Percentiles rank a stretch among this genome's conserved stretches.
Evolutionary conservation across 2,329 filamentous ascomycete species (phyloP).

Genomic region (Tolypocladium ophioglossoides): DNA sequence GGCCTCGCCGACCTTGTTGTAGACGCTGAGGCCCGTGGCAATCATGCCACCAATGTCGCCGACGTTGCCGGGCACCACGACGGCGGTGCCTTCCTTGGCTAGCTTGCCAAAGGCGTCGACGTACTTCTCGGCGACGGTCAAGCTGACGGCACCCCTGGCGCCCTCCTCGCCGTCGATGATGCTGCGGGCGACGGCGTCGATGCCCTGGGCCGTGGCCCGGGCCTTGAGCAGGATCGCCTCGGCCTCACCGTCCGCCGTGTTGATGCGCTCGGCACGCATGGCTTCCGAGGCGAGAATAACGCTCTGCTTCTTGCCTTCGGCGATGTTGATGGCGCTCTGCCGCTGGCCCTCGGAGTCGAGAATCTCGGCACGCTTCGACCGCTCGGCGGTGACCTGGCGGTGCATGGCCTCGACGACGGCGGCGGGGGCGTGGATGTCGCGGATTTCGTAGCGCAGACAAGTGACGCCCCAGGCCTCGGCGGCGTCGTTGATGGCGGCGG

Average conservation of each 20-base stretch:
- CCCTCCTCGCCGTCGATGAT: slow-evolving; percentile 64
- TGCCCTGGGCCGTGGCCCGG: slow-evolving; percentile 73
- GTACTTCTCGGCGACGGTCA: slow-evolving; percentile 94
- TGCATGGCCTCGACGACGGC: slow-evolving; percentile 97
- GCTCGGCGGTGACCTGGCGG: slow-evolving; percentile 91
- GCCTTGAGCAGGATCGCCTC: slow-evolving; percentile 87
- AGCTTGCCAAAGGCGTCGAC: slow-evolving; percentile 89
- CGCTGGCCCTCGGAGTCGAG: slow-evolving; percentile 94
- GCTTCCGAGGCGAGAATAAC: slow-evolving; percentile 95
- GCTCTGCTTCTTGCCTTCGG: slow-evolving; percentile 92
- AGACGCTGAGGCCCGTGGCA: slow-evolving; percentile 87
- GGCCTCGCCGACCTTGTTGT: slow-evolving; percentile 79
- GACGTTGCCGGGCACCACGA: slow-evolving; percentile 93
- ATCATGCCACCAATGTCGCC: slow-evolving; percentile 97
- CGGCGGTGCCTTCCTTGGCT: slow-evolving; percentile 88
- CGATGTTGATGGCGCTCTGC: slow-evolving; percentile 97
- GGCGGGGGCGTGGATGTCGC: slow-evolving; percentile 92
- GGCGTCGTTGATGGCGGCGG: slow-evolving; percentile 96
- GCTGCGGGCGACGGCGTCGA: slow-evolving; percentile 70
- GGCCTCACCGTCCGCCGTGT: slow-evolving; percentile 82
- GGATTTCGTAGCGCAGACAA: slow-evolving; percentile 93
- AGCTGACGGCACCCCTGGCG: slow-evolving; percentile 74
- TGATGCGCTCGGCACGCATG: slow-evolving; percentile 81
- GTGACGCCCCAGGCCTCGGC: slow-evolving; percentile 95
- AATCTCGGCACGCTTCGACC: slow-evolving; percentile 95